Percentiles rank a stretch among this genome's conserved stretches.
These are phyloP conservation scores for Phytophthora capsici DNA, from an alignment of 352 stramenopile species.

Conservation along the genomic window DNA sequence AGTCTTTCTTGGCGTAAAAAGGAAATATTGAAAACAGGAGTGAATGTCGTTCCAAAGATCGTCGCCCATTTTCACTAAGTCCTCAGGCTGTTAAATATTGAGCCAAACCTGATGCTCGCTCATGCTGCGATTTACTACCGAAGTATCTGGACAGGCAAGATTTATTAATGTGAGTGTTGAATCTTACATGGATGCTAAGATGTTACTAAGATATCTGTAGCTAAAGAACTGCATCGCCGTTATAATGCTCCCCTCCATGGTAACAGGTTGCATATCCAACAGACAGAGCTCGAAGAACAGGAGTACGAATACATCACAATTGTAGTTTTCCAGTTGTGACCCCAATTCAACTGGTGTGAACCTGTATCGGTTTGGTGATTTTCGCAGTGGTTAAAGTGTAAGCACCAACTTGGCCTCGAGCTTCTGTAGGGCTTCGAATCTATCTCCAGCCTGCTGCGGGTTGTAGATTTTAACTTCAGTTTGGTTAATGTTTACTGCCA, in stretches of 20 bases:
- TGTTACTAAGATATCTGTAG: conserved; percentile 9
- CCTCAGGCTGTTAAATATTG: background rate
- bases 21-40: background rate
- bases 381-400: no score
- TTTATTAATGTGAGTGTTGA: background rate
- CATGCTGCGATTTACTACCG: no score
- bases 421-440: no score
- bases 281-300: conserved; percentile 15
- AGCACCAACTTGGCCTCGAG: no score
- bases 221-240: conserved; percentile 23
- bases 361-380: conserved; percentile 6
- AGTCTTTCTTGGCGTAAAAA: background rate
- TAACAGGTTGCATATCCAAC: background rate
- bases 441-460: no score
- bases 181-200: conserved; percentile 17
- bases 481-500: no score
- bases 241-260: conserved; percentile 7
- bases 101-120: background rate
- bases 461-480: no score
- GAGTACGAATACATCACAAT: conserved; percentile 12
- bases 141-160: background rate
- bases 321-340: conserved; percentile 12
- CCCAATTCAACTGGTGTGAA: background rate
- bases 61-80: background rate
- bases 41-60: background rate